Evolutionary conservation across 495 filamentous ascomycete species (phyloP).

Genomic region (Saxophila tyrrhenica): DNA sequence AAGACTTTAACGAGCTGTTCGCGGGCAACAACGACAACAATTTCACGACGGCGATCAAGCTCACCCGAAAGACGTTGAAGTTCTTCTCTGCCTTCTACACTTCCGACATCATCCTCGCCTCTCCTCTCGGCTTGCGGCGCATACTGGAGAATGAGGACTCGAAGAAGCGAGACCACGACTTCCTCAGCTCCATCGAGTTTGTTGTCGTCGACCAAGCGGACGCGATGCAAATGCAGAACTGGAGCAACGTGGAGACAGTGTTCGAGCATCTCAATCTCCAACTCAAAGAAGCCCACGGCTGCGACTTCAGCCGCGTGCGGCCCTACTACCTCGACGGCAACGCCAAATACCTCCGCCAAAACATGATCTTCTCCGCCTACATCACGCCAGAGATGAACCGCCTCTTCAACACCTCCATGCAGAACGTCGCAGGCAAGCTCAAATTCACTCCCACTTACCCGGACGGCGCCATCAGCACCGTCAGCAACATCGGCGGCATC

Average conservation of each 20-base stretch:
- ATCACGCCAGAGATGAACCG: slow-evolving; percentile 81
- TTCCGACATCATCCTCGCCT: slow-evolving; percentile 87
- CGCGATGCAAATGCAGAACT: slow-evolving; percentile 92
- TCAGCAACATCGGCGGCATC: slow-evolving; percentile 49
- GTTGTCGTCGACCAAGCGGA: slow-evolving; percentile 87
- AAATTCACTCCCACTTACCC: slow-evolving; percentile 56
- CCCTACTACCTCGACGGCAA: slow-evolving; percentile 84
- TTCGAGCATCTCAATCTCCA: slow-evolving; percentile 87
- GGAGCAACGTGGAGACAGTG: slow-evolving; percentile 87
- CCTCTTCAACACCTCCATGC: slow-evolving; percentile 63
- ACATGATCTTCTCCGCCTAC: slow-evolving; percentile 66
- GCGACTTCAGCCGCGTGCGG: slow-evolving; percentile 85
- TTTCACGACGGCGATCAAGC: slow-evolving; percentile 87
- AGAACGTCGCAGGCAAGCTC: slow-evolving; percentile 64
- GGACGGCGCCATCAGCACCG: slow-evolving; percentile 32
- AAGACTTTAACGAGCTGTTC: slow-evolving; percentile 84
- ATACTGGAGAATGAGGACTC: slow-evolving; percentile 66
- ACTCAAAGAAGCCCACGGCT: slow-evolving; percentile 80
- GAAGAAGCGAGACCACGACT: slow-evolving; percentile 81
- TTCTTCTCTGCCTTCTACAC: slow-evolving; percentile 93
- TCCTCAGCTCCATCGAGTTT: slow-evolving; percentile 83
- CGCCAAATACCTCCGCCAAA: slow-evolving; percentile 71
- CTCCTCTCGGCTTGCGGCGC: slow-evolving; percentile 77
- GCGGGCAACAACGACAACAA: slow-evolving; percentile 91
- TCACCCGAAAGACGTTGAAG: slow-evolving; percentile 89